Evolutionary conservation across 116 monocot species (phyloP), one percentile per base, ranked within the genome.

Genomic region (Thalassia testudinum): DNA sequence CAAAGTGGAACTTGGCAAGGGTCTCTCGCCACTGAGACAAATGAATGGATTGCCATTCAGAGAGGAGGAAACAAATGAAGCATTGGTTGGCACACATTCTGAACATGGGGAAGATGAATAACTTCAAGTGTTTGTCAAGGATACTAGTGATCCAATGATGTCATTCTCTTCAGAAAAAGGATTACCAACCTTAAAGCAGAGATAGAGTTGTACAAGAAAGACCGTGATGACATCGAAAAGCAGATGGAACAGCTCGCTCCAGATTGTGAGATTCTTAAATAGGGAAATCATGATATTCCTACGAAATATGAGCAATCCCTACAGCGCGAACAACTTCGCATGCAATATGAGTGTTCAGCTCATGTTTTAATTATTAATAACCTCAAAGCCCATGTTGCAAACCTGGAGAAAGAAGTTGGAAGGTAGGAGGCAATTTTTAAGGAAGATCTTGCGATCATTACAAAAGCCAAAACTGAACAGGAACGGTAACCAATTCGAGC

Each of bases 211-310:
- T 76, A 87, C 60, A 78, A 59, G 62, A 84, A 75, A 65, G 84
- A 84, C 38, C 75, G 68, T 51, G 93, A 87, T 56, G 76, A 81
- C 12, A 64, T 78, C 18, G 83, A 93, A 62, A 81, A 84, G 81
- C 83, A 87, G 65, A 81, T 87, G 76, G 84, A 87, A 60, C 87
- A 93, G 59, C 64, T 87, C 43, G 83, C 84, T 27, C 67, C 87
- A 43, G 87, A 93, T 52, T 84, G 84, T 67, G 87, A 93, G 74
- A 93, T 84, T 51, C 42, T 84, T 49, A 93, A 81, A 50, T 87
- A 93, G 67, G 92, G 83, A 75, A 76, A 95, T 42, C 95, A 95
- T 58, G 74, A 79, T 21, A 66, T 79, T 37, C 64, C 81, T 42
- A 58, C 61, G 19, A 95, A 60, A 65, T 58, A 88, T 37, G 85